Percentiles rank a stretch among this genome's conserved stretches.
Conservation (phyloP, 352 stramenopile species). For the Pythium angustatum region DNA sequence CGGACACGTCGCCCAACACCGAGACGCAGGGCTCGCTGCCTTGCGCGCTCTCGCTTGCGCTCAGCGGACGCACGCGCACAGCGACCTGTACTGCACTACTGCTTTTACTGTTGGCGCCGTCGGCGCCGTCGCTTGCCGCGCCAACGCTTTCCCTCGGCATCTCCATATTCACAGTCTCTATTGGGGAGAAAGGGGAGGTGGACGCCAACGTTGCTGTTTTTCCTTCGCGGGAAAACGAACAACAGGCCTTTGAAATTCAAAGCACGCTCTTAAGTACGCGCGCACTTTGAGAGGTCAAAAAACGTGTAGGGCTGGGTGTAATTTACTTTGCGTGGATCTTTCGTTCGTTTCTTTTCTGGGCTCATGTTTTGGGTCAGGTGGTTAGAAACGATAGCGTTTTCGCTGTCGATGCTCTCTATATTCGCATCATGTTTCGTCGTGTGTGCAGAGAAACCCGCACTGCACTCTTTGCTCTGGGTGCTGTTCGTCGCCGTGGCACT, state of each 20-base stretch:
- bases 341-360: background rate
- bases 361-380: background rate
- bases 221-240: slow-evolving; percentile 1
- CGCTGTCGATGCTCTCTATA: background rate
- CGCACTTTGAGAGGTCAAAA: slow-evolving; percentile 23
- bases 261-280: slow-evolving; percentile 6
- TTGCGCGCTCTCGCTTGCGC: slow-evolving; percentile 38
- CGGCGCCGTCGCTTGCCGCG: background rate
- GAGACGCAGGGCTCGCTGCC: slow-evolving; percentile 41
- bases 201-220: background rate
- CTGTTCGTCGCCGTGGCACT: no score
- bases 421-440: slow-evolving; percentile 15
- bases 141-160: background rate
- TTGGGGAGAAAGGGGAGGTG: background rate
- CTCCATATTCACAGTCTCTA: slow-evolving; percentile 17
- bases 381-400: slow-evolving; percentile 2
- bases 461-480: slow-evolving; percentile 4
- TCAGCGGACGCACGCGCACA: slow-evolving; percentile 57
- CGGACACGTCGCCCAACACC: slow-evolving; percentile 16
- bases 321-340: no score
- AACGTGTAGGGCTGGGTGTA: no score
- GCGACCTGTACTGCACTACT: slow-evolving; percentile 51
- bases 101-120: slow-evolving; percentile 16
- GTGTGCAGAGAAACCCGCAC: slow-evolving; percentile 7
- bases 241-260: slow-evolving; percentile 19